A percentile compares a stretch with the other conserved stretches of the same genome.
Evolutionary conservation across 495 filamentous ascomycete genomes (phyloP).

Genomic region (Daldinia bambusicola): DNA sequence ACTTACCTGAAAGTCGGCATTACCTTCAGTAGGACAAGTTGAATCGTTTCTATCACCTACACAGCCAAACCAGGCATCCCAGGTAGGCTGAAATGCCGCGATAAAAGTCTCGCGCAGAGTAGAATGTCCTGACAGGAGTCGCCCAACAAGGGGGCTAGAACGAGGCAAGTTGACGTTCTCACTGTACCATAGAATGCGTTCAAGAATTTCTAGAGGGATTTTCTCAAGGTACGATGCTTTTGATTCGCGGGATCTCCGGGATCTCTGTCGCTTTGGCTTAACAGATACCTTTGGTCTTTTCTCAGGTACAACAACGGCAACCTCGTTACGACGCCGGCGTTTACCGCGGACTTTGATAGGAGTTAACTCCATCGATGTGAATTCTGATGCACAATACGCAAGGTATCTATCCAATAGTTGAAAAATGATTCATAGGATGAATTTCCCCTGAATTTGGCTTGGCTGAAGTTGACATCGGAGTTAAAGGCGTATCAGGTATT

Average conservation of each 20-base stretch:
- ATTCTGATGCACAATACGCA: neutral
- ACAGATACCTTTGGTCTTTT: constrained; percentile 14
- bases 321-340: constrained; percentile 31
- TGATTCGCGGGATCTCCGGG: constrained; percentile 4
- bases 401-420: neutral
- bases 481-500: neutral
- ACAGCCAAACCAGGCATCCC: constrained; percentile 51
- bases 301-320: neutral
- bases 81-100: constrained; percentile 52
- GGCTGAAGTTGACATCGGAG: neutral
- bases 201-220: constrained; percentile 56
- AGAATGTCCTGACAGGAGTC: constrained; percentile 45
- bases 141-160: constrained; percentile 50
- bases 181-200: constrained; percentile 53
- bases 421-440: neutral
- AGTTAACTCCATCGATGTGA: constrained; percentile 42
- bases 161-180: constrained; percentile 53
- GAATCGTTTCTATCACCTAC: constrained; percentile 4
- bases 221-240: constrained; percentile 49
- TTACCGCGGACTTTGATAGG: constrained; percentile 46
- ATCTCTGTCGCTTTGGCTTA: constrained; percentile 18
- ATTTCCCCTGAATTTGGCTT: neutral
- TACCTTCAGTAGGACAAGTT: constrained; percentile 23
- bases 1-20: constrained; percentile 51
- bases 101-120: constrained; percentile 47